Evolutionary conservation across 2,329 filamentous ascomycete genomes (phyloP), one percentile per base, ranked within the genome.

Genomic region (Ceratocystis smalleyi): DNA sequence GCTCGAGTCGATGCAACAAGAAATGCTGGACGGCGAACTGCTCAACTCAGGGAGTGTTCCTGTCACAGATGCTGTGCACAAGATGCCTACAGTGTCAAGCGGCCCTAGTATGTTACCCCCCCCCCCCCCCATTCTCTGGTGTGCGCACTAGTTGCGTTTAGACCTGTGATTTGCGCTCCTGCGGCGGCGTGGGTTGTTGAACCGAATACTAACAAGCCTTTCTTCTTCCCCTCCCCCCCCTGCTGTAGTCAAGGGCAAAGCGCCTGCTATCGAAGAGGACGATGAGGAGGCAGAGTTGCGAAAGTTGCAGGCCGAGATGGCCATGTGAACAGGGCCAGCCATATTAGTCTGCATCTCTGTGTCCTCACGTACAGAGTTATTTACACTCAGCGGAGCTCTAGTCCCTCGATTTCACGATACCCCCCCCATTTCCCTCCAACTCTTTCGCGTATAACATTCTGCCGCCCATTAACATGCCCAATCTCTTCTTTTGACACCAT

Each of bases 231-330:
- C 5, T 27, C 30, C 32, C 15, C 27, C 27, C n/a, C 6, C 49
- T 43, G 40, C 15, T 35, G 67, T 67, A 82, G 78, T 79, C 74
- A 79, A 79, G 77, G 74, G 77, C 69, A 79, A 83, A 69, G 76
- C 77, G 67, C 73, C 75, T 43, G 59, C 47, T 22, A 51, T 72
- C 69, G 85, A 88, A 72, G 90, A 96, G 74, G 91, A 96, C 74
- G 92, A 97, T 80, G 94, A 97, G 73, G 92, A 97, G 75, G 92
- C 87, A 71, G 92, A 97, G 77, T 79, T 97, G 72, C 84, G 87
- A 75, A 96, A 94, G 77, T 76, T 99, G 70, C 91, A 95, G 74
- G 91, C 90, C 43, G 92, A 96, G 76, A 97, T 97, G 92, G 91
- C 91, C 69, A 96, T 96, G 87, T 95, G 72, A 80, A 57, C n/a